A percentile compares a stretch with the other conserved stretches of the same genome.
Evolutionary conservation across 441 rosid genomes (phyloP).

Genomic region (Gossypium schwendimanii): DNA sequence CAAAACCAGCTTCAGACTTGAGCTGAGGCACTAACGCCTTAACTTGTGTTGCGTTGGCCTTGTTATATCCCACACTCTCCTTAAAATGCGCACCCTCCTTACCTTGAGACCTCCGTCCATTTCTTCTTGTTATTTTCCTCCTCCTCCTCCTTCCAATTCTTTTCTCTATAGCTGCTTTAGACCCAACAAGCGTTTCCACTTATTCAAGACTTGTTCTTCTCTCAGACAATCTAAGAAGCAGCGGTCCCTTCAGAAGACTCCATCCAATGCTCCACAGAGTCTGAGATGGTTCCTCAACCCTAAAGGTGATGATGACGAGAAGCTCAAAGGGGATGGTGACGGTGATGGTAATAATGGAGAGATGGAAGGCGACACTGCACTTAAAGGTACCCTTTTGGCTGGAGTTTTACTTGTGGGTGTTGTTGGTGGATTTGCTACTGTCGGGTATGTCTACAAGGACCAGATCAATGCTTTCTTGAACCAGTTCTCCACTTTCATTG

Average conservation of each 20-base stretch:
- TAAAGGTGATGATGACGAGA: constrained; percentile 34
- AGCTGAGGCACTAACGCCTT: neutral
- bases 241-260: constrained; percentile 43
- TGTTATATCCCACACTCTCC: neutral
- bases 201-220: constrained; percentile 68
- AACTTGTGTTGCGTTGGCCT: neutral
- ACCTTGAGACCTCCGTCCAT: neutral
- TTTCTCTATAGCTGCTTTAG: constrained; percentile 39
- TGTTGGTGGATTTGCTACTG: constrained; percentile 73
- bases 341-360: constrained; percentile 23
- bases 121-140: neutral
- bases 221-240: constrained; percentile 65
- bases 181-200: constrained; percentile 66
- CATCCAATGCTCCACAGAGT: constrained; percentile 55
- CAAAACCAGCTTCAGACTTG: neutral
- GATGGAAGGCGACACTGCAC: constrained; percentile 52
- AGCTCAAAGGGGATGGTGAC: constrained; percentile 12
- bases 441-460: constrained; percentile 70
- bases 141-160: neutral
- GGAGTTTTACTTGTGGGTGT: constrained; percentile 74
- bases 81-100: neutral
- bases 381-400: constrained; percentile 78
- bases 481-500: constrained; percentile 74
- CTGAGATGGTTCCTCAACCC: constrained; percentile 66
- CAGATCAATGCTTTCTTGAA: constrained; percentile 72